Evolutionary conservation across 1,284 basidiomycete genomes (phyloP), one percentile per base, ranked within the genome.

Genomic region (Leccinum pallidistipes): DNA sequence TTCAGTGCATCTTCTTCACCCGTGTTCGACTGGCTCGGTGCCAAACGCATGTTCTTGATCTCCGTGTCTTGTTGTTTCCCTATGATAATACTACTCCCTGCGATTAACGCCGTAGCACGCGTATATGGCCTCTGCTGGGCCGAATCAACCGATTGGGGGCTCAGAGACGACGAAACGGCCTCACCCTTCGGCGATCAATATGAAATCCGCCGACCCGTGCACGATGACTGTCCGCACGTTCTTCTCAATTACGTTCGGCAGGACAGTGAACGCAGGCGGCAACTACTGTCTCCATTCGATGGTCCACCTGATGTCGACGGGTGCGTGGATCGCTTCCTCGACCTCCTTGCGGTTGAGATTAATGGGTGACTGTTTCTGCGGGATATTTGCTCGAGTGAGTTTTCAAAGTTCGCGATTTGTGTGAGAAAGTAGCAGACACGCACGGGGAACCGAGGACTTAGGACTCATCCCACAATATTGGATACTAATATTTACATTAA

Each of bases 171-270:
- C 8, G 38, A 57, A 29, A n/a, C 45, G n/a, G 70, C 83, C 29
- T 64, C 64, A 88, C 86, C 89, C 90, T 65, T 90, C 86, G 8
- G 88, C 83, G 57, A 91, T 89, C 52, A 90, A 75, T 63, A 87
- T 80, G 65, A 84, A 91, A 72, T 91, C 89, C 1, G 83, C 86
- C 55, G 90, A 76, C 0, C 91, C 91, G 63, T 92, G 90, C 4
- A 85, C 80, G 60, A 92, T 85, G 14, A 92, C 86, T 3, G 81
- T 83, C 54, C 88, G 80, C 62, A 85, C 78, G 72, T 81, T 91
- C 78, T 87, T 90, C 76, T 91, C 88, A 62, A 92, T 91, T 50
- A 90, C 88, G 64, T 78, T 86, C 3, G 90, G 87, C 12, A 91
- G 78, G 5, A 90, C 88, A 10, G 78, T 83, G 56, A 89, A 77